Evolutionary conservation across 257 asterid genomes (phyloP).

Genomic region (Voacanga thouarsii): DNA sequence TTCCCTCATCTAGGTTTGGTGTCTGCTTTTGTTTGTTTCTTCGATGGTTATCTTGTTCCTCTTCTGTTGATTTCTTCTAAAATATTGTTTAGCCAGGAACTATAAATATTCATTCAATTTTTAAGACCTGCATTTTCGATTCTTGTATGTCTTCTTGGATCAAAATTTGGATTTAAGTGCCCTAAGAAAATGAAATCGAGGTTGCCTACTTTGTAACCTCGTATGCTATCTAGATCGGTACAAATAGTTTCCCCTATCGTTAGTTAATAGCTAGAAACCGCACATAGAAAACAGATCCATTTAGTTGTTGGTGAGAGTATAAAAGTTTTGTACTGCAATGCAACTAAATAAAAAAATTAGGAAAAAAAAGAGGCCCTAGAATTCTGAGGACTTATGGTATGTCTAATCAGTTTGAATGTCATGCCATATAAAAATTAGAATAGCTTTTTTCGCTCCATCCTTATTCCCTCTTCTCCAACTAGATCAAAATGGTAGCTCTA

Average conservation of each 20-base stretch:
- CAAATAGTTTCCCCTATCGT: not conserved
- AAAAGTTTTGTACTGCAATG: not conserved
- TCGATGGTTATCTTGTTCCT: no score
- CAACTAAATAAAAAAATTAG: not conserved
- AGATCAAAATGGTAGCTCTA: constrained; percentile 27
- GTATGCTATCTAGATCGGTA: not conserved
- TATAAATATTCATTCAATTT: no score
- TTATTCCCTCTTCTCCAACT: constrained; percentile 24
- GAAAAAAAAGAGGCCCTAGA: not conserved
- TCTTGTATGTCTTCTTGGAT: no score
- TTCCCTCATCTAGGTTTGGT: no score
- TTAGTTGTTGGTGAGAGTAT: no score
- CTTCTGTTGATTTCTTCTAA: no score
- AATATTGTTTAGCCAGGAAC: no score
- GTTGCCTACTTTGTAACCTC: not conserved
- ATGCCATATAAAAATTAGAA: not conserved
- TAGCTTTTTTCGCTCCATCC: constrained; percentile 3
- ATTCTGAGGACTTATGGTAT: constrained; percentile 5
- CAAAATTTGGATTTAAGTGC: no score
- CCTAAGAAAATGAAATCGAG: not conserved
- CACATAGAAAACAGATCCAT: not conserved
- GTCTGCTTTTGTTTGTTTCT: no score
- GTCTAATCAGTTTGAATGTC: constrained; percentile 1
- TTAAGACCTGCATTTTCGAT: no score
- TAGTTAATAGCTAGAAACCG: not conserved